Evolutionary conservation across 495 filamentous ascomycete genomes (phyloP).

Genomic region (Penicillium paradoxum): DNA sequence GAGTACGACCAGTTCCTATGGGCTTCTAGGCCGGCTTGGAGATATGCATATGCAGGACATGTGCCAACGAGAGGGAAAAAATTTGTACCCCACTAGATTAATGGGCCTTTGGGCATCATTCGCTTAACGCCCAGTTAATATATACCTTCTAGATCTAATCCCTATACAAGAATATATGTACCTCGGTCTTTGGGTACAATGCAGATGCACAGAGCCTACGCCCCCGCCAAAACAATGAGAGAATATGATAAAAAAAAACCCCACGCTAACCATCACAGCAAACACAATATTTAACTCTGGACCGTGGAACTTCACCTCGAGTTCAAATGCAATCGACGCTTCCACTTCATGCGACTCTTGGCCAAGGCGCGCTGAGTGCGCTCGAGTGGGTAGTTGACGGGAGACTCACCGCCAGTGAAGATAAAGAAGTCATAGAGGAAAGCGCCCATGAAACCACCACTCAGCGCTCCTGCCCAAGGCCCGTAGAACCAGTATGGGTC

Average conservation of each 20-base stretch:
- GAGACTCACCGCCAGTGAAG: conserved; percentile 50
- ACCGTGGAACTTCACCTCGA: background rate
- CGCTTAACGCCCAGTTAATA: background rate
- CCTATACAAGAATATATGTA: background rate
- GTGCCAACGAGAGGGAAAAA: background rate
- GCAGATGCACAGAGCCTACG: no score
- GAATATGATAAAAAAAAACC: no score
- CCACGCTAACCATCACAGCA: background rate
- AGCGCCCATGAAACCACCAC: conserved; percentile 42
- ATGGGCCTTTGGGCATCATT: background rate
- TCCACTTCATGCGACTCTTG: conserved; percentile 35
- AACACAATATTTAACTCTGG: background rate
- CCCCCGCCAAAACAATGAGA: no score
- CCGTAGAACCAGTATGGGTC: conserved; percentile 50
- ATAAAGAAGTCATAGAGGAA: conserved; percentile 51
- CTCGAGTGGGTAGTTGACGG: conserved; percentile 46
- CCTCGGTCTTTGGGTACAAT: no score
- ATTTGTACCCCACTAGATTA: background rate
- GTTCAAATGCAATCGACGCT: conserved; percentile 19
- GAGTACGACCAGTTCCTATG: conserved; percentile 5
- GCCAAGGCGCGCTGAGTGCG: conserved; percentile 29
- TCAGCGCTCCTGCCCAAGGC: conserved; percentile 42
- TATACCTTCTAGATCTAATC: background rate
- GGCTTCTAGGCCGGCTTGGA: background rate
- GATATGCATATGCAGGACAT: conserved; percentile 7